Evolutionary conservation across 305 asterid genomes (phyloP).

Genomic region (Fraxinus xanthoxyloides): DNA sequence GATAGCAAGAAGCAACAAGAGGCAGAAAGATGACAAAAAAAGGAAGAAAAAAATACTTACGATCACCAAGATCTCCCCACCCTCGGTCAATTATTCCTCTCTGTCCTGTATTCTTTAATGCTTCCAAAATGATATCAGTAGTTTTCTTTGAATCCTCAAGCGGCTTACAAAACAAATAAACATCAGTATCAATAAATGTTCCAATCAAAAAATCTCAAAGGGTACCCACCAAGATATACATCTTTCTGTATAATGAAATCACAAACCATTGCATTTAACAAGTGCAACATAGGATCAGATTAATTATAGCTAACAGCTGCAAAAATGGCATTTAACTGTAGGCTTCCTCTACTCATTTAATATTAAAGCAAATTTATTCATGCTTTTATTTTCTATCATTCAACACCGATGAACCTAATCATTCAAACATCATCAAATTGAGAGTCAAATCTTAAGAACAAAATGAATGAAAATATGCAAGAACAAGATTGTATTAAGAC

Average conservation of each 20-base stretch:
- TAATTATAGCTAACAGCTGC: background rate
- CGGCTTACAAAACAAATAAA: slow-evolving; percentile 52
- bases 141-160: slow-evolving; percentile 80
- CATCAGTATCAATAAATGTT: background rate
- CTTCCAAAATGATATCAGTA: slow-evolving; percentile 70
- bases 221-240: background rate
- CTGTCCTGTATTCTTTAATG: slow-evolving; percentile 75
- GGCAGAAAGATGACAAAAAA: background rate
- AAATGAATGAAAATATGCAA: background rate
- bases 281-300: background rate
- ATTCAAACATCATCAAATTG: background rate
- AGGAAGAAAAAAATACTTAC: slow-evolving; percentile 41
- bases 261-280: background rate
- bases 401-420: background rate
- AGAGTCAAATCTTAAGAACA: background rate
- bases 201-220: background rate
- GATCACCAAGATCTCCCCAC: slow-evolving; percentile 93
- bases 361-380: background rate
- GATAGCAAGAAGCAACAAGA: background rate
- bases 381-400: background rate
- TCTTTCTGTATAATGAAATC: background rate
- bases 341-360: background rate
- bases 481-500: background rate
- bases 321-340: background rate
- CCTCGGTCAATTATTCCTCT: slow-evolving; percentile 96